Base-by-base conservation (phyloP, 2,329 filamentous ascomycete genomes). In the Graphilbum sp. region DNA sequence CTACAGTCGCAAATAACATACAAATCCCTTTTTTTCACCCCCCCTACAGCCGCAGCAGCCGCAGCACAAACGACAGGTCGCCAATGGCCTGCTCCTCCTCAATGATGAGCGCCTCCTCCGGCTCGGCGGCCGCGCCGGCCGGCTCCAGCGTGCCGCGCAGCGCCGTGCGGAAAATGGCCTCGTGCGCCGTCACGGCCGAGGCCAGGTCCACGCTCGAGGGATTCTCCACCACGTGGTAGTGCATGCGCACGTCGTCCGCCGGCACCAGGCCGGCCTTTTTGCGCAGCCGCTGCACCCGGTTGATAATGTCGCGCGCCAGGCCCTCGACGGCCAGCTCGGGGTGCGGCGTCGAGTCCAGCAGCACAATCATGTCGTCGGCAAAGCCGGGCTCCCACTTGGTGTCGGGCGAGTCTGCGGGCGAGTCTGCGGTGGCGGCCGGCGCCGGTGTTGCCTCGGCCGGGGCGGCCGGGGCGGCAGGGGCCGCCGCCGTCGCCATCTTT, bases 181-280 rank as follows among this genome's bases (percentile, higher is more conserved):
- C 60, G 52, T 92, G 82, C 29, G 69, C 69, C 46, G 72, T 64
- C 52, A 92, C 85, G 3, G 77, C 76, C 39, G 69, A 65, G 41
- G 69, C 72, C 19, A 94, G 57, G 5, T 83, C 84, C 42, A 87
- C 68, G 33, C 73, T 69, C 2, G 90, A 81, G 0, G 83, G 81
- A 52, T 94, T 86, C 8, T 73, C 69, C 35, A 92, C 61, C 5
- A 96, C 75, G 41, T 68, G 69, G 61, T 94, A 96, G 57, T 92
- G 82, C 82, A 98, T 94, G 61, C 80, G 83, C 45, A 98, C 78
- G 52, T 96, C 90, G 52, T 98, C 90, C 0, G 88, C 96, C 1
- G 86, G 76, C 45, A 87, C 75, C 37, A 98, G 66, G 1, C 85
- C 85, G 8, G 87, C 87, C 64, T 90, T 90, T 72, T 98, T 98